These are phyloP conservation scores for Lecanicillium sp. DNA, from an alignment of 2,329 filamentous ascomycete genomes.

Conservation along the genomic window DNA sequence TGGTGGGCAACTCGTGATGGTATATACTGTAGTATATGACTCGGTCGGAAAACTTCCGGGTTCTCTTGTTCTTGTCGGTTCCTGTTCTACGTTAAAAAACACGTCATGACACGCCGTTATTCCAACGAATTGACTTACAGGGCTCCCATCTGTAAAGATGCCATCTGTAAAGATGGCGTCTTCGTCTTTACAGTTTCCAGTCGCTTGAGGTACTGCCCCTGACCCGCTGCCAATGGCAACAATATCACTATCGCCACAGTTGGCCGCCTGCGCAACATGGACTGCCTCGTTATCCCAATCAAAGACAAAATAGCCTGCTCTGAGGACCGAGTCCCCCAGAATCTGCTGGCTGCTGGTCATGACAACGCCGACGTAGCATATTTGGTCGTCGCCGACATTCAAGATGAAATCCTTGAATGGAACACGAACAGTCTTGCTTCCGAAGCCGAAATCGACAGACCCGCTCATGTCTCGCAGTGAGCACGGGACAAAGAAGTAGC, in stretches of 20 bases:
- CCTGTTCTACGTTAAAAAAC: too few species aligned
- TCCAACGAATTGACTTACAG: too few species aligned
- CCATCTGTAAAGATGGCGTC: conserved; percentile 13
- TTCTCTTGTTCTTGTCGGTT: neutral
- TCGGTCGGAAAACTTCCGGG: conserved; percentile 3
- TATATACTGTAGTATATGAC: conserved; percentile 18
- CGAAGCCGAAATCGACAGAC: conserved; percentile 41
- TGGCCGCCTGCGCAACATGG: conserved; percentile 31
- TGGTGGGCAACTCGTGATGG: conserved; percentile 18
- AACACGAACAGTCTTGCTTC: conserved; percentile 30
- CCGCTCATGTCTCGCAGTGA: conserved; percentile 24
- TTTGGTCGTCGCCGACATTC: conserved; percentile 24
- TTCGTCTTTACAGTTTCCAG: conserved; percentile 27
- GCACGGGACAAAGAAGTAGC: conserved; percentile 38
- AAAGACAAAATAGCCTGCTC: conserved; percentile 37
- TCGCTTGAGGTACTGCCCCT: conserved; percentile 22
- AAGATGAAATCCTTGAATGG: conserved; percentile 42
- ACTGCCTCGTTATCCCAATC: conserved; percentile 35
- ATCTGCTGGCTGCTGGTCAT: conserved; percentile 32
- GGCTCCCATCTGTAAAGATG: neutral
- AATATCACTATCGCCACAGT: conserved; percentile 30
- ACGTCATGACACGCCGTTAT: too few species aligned
- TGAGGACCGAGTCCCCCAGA: conserved; percentile 32
- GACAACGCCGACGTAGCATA: conserved; percentile 35
- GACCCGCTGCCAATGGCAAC: conserved; percentile 24